Conservation (phyloP, 495 filamentous ascomycete species). For the Rhizodiscina lignyota region DNA sequence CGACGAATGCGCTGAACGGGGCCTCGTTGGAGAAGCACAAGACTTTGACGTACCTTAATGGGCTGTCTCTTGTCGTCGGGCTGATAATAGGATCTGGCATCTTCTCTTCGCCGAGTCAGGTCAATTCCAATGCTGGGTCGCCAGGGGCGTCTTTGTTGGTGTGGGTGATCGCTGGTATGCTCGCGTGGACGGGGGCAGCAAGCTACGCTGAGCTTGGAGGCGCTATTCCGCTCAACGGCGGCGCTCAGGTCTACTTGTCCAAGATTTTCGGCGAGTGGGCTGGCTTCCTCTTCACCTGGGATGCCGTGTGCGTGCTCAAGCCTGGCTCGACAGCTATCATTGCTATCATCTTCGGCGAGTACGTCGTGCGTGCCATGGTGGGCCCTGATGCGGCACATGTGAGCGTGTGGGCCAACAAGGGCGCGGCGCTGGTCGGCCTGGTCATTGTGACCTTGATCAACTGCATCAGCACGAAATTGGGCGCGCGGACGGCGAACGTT, state of each 20-base stretch:
- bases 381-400: slow-evolving; percentile 61
- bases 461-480: slow-evolving; percentile 76
- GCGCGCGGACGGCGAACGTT: slow-evolving; percentile 66
- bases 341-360: slow-evolving; percentile 94
- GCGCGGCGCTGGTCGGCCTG: slow-evolving; percentile 63
- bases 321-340: slow-evolving; percentile 89
- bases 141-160: slow-evolving; percentile 80
- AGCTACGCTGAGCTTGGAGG: slow-evolving; percentile 94
- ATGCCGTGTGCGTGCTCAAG: slow-evolving; percentile 83
- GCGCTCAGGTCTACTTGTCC: slow-evolving; percentile 77
- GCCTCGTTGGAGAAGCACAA: slow-evolving; percentile 81
- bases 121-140: slow-evolving; percentile 83
- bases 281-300: slow-evolving; percentile 93
- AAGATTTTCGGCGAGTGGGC: slow-evolving; percentile 91
- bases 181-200: slow-evolving; percentile 93
- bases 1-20: slow-evolving; percentile 27
- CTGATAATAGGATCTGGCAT: slow-evolving; percentile 96
- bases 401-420: slow-evolving; percentile 81
- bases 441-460: slow-evolving; percentile 67
- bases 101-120: slow-evolving; percentile 87
- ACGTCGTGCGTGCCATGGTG: slow-evolving; percentile 71
- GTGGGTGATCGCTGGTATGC: slow-evolving; percentile 74
- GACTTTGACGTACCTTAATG: slow-evolving; percentile 86
- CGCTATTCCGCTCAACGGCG: slow-evolving; percentile 89
- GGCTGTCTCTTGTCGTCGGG: slow-evolving; percentile 75